phyloP scores from a whole-genome alignment of 352 stramenopile species.

The Phytophthora agathidicida region DNA sequence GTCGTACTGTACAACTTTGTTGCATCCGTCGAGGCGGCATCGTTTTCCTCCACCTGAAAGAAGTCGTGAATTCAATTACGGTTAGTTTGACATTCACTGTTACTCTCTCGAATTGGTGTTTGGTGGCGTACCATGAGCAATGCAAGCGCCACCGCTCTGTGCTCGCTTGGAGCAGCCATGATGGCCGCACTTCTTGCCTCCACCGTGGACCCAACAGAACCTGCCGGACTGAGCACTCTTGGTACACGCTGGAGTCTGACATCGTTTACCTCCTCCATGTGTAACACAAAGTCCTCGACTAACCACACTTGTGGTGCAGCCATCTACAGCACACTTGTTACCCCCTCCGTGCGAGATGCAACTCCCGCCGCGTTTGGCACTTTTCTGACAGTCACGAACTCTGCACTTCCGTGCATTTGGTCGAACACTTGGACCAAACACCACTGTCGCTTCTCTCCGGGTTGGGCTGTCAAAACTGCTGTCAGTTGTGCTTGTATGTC shows the following conservation, averaged over 20 bases:
- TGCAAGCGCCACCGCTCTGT: slow-evolving; percentile 55
- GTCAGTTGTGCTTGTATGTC: too few relatives aligned
- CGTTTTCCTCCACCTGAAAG: slow-evolving; percentile 41
- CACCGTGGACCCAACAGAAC: slow-evolving; percentile 53
- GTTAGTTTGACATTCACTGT: not conserved
- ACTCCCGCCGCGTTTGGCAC: slow-evolving; percentile 49
- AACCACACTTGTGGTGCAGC: slow-evolving; percentile 53
- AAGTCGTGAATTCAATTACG: not conserved
- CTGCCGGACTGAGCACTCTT: slow-evolving; percentile 46
- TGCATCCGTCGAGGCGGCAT: slow-evolving; percentile 38
- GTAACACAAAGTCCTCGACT: slow-evolving; percentile 62
- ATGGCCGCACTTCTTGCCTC: slow-evolving; percentile 63
- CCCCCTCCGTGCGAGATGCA: slow-evolving; percentile 57
- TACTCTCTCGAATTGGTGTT: not conserved
- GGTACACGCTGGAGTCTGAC: slow-evolving; percentile 25
- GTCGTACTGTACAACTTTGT: slow-evolving; percentile 59
- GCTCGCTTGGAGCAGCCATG: slow-evolving; percentile 49
- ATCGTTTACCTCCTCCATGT: slow-evolving; percentile 61
- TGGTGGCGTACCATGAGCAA: slow-evolving; percentile 46
- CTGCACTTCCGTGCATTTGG: slow-evolving; percentile 31
- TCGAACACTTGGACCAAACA: not conserved
- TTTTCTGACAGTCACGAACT: slow-evolving; percentile 47
- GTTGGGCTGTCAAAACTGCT: not conserved
- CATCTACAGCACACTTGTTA: slow-evolving; percentile 54
- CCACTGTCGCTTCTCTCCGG: not conserved